These are phyloP conservation scores for Neopestalotiopsis rosae DNA, from an alignment of 2,329 filamentous ascomycete genomes.

Conservation along the genomic window DNA sequence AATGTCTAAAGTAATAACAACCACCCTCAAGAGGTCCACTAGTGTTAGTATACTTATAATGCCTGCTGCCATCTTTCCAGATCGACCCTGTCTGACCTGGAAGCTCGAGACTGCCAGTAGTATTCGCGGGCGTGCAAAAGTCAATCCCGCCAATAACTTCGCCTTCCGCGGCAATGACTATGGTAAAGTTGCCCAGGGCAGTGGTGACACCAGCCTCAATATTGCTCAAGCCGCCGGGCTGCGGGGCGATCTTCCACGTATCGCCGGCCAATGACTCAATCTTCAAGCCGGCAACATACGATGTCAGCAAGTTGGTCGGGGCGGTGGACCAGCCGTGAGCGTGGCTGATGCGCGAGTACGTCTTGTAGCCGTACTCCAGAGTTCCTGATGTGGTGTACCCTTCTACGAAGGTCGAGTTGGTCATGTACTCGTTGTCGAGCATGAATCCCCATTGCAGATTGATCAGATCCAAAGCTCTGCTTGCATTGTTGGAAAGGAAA, in stretches of 20 bases:
- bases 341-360: conserved; percentile 37
- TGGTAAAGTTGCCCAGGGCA: neutral
- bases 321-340: conserved; percentile 43
- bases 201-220: neutral
- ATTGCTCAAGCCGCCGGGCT: neutral
- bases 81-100: neutral
- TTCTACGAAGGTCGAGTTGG: conserved; percentile 48
- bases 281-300: conserved; percentile 31
- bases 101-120: neutral
- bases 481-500: conserved; percentile 41
- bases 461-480: conserved; percentile 47
- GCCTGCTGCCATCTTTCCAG: neutral
- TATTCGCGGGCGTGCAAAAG: neutral
- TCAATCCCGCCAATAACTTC: neutral
- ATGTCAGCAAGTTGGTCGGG: conserved; percentile 38
- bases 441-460: conserved; percentile 45
- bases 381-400: conserved; percentile 45
- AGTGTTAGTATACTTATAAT: neutral
- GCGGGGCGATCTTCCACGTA: neutral
- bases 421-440: conserved; percentile 44
- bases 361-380: conserved; percentile 38
- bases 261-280: conserved; percentile 29
- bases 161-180: neutral
- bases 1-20: neutral
- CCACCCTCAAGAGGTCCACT: neutral